These are phyloP conservation scores for Salix koriyanagi DNA, from an alignment of 345 rosid genomes.

Conservation along the genomic window DNA sequence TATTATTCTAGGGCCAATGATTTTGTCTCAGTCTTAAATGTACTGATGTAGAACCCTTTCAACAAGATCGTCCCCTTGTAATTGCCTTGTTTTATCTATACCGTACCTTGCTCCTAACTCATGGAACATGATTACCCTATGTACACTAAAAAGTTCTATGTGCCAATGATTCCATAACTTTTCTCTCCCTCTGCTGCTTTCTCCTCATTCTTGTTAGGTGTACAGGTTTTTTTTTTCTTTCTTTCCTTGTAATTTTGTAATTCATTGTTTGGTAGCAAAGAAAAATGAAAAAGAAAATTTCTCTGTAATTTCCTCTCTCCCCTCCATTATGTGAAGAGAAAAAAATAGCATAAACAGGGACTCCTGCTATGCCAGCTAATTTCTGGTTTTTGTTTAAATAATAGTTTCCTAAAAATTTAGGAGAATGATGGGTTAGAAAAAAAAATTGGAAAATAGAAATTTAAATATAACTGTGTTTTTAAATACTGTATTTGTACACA, in stretches of 20 bases:
- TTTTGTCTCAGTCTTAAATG: neutral
- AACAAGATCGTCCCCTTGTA: neutral
- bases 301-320: too few species aligned
- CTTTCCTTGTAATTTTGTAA: constrained; percentile 26
- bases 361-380: too few species aligned
- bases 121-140: neutral
- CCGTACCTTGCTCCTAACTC: neutral
- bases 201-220: too few species aligned
- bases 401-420: too few species aligned
- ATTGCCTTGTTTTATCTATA: neutral
- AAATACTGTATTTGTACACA: too few species aligned
- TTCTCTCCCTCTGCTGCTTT: neutral
- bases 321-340: too few species aligned
- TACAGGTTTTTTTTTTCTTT: neutral
- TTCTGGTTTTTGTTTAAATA: too few species aligned
- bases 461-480: too few species aligned
- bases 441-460: too few species aligned
- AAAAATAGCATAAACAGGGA: too few species aligned
- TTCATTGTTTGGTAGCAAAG: constrained; percentile 29
- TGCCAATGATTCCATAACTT: constrained; percentile 29
- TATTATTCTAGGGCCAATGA: neutral
- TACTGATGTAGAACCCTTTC: neutral
- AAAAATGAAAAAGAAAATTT: constrained; percentile 9
- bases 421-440: too few species aligned
- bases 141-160: too few species aligned